These are phyloP conservation scores for Teunomyces atbi DNA, from an alignment of 805 yeast genomes.

Conservation along the genomic window DNA sequence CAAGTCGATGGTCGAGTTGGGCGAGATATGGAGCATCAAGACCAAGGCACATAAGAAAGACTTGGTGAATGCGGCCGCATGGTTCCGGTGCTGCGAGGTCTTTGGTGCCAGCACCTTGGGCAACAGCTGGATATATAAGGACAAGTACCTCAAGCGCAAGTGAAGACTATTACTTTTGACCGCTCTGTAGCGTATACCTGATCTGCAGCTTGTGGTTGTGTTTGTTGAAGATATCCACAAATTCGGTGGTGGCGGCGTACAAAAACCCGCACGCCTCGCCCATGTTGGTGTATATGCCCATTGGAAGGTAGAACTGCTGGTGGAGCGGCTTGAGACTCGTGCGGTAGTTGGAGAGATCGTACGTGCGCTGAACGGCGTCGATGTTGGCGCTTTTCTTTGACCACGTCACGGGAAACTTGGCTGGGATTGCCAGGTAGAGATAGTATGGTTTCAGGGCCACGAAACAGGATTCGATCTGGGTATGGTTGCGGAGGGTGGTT, in stretches of 20 bases:
- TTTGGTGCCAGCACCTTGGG: slow-evolving; percentile 63
- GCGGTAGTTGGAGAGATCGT: slow-evolving; percentile 10
- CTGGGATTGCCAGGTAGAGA: slow-evolving; percentile 23
- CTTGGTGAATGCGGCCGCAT: slow-evolving; percentile 59
- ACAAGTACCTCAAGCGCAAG: slow-evolving; percentile 48
- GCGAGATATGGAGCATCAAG: slow-evolving; percentile 63
- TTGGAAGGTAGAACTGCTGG: slow-evolving; percentile 33
- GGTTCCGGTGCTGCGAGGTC: slow-evolving; percentile 64
- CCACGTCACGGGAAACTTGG: slow-evolving; percentile 33
- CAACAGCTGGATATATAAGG: slow-evolving; percentile 73
- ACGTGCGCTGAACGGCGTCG: slow-evolving; percentile 8
- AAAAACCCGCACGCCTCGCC: slow-evolving; percentile 32
- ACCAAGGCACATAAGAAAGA: slow-evolving; percentile 58
- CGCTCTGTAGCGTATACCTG: slow-evolving; percentile 10
- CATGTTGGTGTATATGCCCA: slow-evolving; percentile 35
- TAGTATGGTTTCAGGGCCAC: slow-evolving; percentile 27
- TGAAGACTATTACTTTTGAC: background rate
- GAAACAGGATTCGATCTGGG: slow-evolving; percentile 20
- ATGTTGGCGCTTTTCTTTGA: slow-evolving; percentile 16
- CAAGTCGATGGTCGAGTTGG: slow-evolving; percentile 69
- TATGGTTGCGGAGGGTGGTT: slow-evolving; percentile 23
- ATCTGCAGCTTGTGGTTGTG: slow-evolving; percentile 12
- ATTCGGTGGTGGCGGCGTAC: slow-evolving; percentile 29
- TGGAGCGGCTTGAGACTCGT: slow-evolving; percentile 20
- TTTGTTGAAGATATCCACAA: slow-evolving; percentile 23